These are phyloP conservation scores for Aspergillus saccharolyticus DNA, from an alignment of 495 filamentous ascomycete genomes.

Conservation along the genomic window DNA sequence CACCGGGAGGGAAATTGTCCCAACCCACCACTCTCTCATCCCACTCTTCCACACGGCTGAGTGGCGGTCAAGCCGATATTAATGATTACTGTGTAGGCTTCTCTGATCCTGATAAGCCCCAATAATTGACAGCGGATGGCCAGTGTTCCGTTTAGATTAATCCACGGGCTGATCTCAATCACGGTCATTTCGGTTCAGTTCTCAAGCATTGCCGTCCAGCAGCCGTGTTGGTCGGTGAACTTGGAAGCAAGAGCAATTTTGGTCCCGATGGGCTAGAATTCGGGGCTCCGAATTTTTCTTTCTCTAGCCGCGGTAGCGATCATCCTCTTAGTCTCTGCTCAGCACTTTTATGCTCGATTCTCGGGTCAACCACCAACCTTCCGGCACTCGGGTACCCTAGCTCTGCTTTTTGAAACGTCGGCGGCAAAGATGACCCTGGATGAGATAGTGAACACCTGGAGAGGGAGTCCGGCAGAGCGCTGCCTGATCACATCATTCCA, in stretches of 20 bases:
- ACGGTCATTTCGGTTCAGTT: neutral
- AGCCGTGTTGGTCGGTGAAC: neutral
- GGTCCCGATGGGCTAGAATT: neutral
- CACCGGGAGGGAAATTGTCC: neutral
- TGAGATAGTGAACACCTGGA: neutral
- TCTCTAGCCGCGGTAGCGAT: neutral
- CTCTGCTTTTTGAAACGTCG: constrained; percentile 14
- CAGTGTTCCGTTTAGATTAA: constrained; percentile 6
- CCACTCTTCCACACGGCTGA: neutral
- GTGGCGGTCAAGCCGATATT: neutral
- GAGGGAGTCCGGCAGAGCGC: neutral
- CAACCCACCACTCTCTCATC: neutral
- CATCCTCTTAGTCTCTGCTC: neutral
- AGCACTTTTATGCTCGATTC: neutral
- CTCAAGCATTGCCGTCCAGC: too few species aligned
- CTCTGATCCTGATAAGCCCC: neutral
- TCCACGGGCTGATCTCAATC: constrained; percentile 10
- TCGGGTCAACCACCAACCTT: neutral
- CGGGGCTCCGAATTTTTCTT: neutral
- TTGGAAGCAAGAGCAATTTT: neutral
- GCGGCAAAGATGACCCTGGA: constrained; percentile 3
- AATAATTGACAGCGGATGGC: neutral
- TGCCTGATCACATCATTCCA: neutral
- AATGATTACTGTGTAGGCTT: neutral
- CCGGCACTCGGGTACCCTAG: constrained; percentile 4